Evolutionary conservation across 805 yeast species (phyloP), one percentile per base, ranked within the genome.

Genomic region (Pichia manshurica): DNA sequence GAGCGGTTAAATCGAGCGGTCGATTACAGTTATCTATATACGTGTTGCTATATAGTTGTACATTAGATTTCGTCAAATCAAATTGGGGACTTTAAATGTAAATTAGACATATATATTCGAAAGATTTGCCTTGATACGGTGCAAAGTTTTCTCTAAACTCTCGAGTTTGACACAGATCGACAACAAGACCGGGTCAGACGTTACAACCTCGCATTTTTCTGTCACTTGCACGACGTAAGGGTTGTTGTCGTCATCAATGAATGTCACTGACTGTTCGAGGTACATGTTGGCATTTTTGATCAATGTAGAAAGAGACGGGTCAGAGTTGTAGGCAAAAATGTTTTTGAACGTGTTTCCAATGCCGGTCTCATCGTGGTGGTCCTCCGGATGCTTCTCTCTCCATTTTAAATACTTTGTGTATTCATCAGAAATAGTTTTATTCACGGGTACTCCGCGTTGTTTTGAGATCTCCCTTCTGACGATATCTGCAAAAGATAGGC

Each of bases 141-240:
- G 59, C 20, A 75, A 63, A 42, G 72, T 63, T 49, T 73, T 73
- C 58, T 83, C 87, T 36, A 84, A 63, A 39, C 82, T 76, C 47
- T 75, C 83, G 51, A 84, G 66, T 56, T 84, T 84, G 5, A 84
- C 75, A 52, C 78, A 73, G 1, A 82, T 74, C 43, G 84, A 77
- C 34, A 83, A 68, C 45, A 84, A 61, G 8, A 78, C 71, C 2
- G 90, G 90, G 56, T 84, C 91, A 21, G 84, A 81, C 3, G 83
- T 75, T 23, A 79, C 72, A 3, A 81, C 79, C 49, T 78, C 79
- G 20, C 81, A 65, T 48, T 78, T 79, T 50, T 77, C 82, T 51
- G 68, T 65, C 22, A 82, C 79, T 57, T 79, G 78, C 22, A 82
- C 89, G 39, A 82, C 87, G 53, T 49, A 47, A 6, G 69, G 62